A percentile compares a stretch with the other conserved stretches of the same genome.
Evolutionary conservation across 2,329 filamentous ascomycete species (phyloP).

Genomic region (Alternaria hordeiaustralica): DNA sequence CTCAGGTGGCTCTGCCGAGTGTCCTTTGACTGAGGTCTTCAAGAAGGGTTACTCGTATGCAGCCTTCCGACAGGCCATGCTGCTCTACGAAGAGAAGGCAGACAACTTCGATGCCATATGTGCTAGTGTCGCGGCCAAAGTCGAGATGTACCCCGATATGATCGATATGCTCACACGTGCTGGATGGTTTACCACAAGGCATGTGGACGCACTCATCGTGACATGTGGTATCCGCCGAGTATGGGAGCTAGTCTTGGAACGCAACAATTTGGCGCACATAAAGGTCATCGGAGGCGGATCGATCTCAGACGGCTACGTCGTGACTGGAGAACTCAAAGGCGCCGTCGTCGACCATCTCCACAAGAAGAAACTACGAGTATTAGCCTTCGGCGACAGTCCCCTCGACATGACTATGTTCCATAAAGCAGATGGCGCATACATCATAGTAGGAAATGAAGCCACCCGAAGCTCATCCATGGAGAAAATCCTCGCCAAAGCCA

Average conservation of each 20-base stretch:
- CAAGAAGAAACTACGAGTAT: slow-evolving; percentile 50
- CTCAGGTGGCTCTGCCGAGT: neutral
- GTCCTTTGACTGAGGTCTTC: slow-evolving; percentile 57
- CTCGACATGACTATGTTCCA: slow-evolving; percentile 65
- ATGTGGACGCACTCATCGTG: slow-evolving; percentile 59
- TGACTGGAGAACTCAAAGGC: slow-evolving; percentile 61
- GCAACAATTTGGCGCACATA: slow-evolving; percentile 53
- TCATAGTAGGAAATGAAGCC: slow-evolving; percentile 60
- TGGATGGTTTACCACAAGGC: slow-evolving; percentile 22
- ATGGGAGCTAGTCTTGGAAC: slow-evolving; percentile 63
- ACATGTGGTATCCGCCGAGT: slow-evolving; percentile 62
- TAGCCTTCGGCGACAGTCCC: slow-evolving; percentile 67
- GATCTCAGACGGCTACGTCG: slow-evolving; percentile 56
- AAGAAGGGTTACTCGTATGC: slow-evolving; percentile 59
- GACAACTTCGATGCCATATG: slow-evolving; percentile 57
- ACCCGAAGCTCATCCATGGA: slow-evolving; percentile 63
- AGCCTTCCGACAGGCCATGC: slow-evolving; percentile 61
- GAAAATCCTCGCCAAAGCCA: slow-evolving; percentile 49
- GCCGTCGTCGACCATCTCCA: slow-evolving; percentile 54
- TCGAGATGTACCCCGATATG: slow-evolving; percentile 59
- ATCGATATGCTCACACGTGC: slow-evolving; percentile 50
- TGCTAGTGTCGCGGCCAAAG: slow-evolving; percentile 49
- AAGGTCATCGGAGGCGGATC: slow-evolving; percentile 62
- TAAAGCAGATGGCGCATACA: slow-evolving; percentile 60
- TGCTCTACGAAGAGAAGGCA: slow-evolving; percentile 59